Conservation (phyloP, 805 yeast species). For the Wickerhamiella alocasiicola region DNA sequence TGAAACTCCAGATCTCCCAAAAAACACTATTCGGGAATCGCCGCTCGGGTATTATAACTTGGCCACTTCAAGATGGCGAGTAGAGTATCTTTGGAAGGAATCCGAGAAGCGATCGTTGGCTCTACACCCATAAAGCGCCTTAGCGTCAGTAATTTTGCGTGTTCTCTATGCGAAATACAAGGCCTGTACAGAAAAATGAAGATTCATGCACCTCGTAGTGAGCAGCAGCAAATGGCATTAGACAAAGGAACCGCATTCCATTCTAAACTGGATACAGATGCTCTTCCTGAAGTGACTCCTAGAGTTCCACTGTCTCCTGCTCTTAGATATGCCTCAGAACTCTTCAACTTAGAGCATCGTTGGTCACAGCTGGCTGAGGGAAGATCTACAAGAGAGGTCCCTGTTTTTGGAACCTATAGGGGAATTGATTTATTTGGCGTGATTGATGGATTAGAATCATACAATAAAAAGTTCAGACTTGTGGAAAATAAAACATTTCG, state of each 20-base stretch:
- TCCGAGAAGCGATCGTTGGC: not conserved
- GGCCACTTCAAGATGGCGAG: no score
- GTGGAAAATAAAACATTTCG: conserved; percentile 25
- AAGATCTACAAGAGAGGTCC: conserved; percentile 21
- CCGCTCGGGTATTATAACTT: no score
- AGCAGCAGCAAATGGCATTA: conserved; percentile 11
- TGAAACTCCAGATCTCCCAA: no score
- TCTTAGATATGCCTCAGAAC: conserved; percentile 17
- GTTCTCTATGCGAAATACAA: conserved; percentile 21
- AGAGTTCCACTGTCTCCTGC: conserved; percentile 4
- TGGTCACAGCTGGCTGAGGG: conserved; percentile 7
- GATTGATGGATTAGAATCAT: conserved; percentile 18
- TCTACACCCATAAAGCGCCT: conserved; percentile 6
- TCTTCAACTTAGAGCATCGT: conserved; percentile 13
- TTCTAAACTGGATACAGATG: conserved; percentile 14
- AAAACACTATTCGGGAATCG: no score
- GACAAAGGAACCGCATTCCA: conserved; percentile 19
- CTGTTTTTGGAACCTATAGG: conserved; percentile 21
- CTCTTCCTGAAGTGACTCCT: not conserved
- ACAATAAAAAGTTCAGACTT: conserved; percentile 15
- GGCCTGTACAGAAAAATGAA: conserved; percentile 15
- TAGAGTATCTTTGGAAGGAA: conserved; percentile 3
- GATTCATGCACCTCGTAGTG: not conserved
- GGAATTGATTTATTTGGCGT: conserved; percentile 21
- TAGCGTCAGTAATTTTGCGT: conserved; percentile 19